Evolutionary conservation across 768 basidiomycete genomes (phyloP).

Genomic region (Glaciozyma martinii): DNA sequence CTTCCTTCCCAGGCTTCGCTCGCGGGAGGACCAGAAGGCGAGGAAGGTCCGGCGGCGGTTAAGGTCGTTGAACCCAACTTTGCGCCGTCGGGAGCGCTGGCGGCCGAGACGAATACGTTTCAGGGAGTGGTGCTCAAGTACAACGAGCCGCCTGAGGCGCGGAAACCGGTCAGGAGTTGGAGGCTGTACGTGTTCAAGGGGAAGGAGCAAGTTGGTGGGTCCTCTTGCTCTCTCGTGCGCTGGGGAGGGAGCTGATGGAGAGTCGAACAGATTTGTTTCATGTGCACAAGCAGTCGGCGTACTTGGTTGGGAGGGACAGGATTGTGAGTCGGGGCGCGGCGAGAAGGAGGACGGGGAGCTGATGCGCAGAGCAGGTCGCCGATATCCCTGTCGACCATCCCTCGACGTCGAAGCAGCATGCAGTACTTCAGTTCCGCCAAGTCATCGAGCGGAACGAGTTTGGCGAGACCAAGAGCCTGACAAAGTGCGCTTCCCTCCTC

Average conservation of each 20-base stretch:
- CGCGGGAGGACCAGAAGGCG: not conserved
- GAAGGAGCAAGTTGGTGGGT: slow-evolving; percentile 76
- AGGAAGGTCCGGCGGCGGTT: slow-evolving; percentile 38
- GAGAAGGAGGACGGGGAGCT: not conserved
- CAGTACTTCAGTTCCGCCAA: slow-evolving; percentile 90
- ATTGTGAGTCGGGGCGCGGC: slow-evolving; percentile 48
- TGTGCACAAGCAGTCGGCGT: slow-evolving; percentile 87
- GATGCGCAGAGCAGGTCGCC: slow-evolving; percentile 38
- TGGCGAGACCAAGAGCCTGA: slow-evolving; percentile 61
- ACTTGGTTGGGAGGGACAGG: slow-evolving; percentile 82
- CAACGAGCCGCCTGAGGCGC: slow-evolving; percentile 95
- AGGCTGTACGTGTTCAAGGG: slow-evolving; percentile 97
- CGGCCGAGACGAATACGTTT: slow-evolving; percentile 73
- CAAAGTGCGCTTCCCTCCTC: slow-evolving; percentile 57
- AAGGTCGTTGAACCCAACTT: slow-evolving; percentile 80
- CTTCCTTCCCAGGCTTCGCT: slow-evolving; percentile 13
- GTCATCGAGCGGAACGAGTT: slow-evolving; percentile 80
- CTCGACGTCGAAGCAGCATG: slow-evolving; percentile 96
- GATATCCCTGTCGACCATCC: slow-evolving; percentile 85
- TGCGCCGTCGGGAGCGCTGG: slow-evolving; percentile 74
- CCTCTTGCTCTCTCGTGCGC: not conserved
- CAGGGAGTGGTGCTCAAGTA: slow-evolving; percentile 67
- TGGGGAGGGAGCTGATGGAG: not conserved
- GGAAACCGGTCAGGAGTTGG: slow-evolving; percentile 84
- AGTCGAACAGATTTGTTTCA: slow-evolving; percentile 65